Evolutionary conservation across 2,329 filamentous ascomycete species (phyloP), one percentile per base, ranked within the genome.

Genomic region (Thermochaetoides dissita): DNA sequence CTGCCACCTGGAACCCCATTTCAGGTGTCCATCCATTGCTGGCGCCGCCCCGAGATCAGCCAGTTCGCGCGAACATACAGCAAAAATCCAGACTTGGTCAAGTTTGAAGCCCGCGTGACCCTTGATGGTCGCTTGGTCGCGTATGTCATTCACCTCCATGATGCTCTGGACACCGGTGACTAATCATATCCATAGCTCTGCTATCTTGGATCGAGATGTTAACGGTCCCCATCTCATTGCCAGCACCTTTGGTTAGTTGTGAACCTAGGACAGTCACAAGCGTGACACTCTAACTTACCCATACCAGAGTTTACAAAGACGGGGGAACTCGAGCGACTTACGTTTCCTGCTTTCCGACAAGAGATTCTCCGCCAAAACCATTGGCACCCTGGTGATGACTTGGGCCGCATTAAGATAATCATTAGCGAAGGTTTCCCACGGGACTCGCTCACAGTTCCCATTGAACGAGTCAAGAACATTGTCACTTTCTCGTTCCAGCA

Each of bases 401-500:
- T 81, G 12, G 84, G 85, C 6, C 75, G 84, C 7, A 81, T 94
- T 62, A 86, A 81, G 56, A 60, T 93, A 28, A 59, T 87, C 41
- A 72, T 94, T 44, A 78, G 81, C 38, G 84, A 89, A 55, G 79
- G 83, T 0, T 77, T 86, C 44, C 66, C 70, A 8, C 65, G 76
- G 33, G 67, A 72, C 45, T 72, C 64, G 2, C 43, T 62, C 1
- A 62, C 64, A 2, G 60, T 64, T 35, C 72, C 75, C 0, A 75
- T 83, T 49, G 77, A 84, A 52, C 67, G 76, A 34, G 65, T 83
- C 47, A 82, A 80, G 55, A 84, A 88, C 53, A 61, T 86, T 36
- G 73, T 87, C 24, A 73, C 74, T 10, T 91, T 94, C 59, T 80
- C 85, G 1, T 94, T 93, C 53, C 84, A 91, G 55, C 84, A 91